Base-by-base conservation (phyloP, 495 filamentous ascomycete species). In the Lepidopterella palustris region DNA sequence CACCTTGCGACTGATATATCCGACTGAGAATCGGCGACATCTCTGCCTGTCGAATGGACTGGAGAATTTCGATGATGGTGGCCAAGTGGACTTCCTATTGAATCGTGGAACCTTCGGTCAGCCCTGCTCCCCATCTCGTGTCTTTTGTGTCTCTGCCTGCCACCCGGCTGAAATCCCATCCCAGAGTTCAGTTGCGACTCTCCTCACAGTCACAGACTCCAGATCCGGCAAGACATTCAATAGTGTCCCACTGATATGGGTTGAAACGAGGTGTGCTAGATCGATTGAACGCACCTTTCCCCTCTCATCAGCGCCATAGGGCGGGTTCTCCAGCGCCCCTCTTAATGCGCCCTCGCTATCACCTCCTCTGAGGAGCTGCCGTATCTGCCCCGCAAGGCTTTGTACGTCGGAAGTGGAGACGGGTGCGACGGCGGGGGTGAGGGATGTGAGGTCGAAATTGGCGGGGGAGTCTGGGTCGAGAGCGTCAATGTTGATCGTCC, bases 401-500 rank as follows among this genome's bases (percentile, higher is more conserved):
- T 90, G 86, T 52, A 89, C 86, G 53, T 89, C 89, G 64, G 80
- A 76, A 54, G 87, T 84, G 64, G 80, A 82, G 48, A 83, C 79
- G 60, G 87, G 79, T 55, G 82, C 70, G 49, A 85, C 80, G n/a
- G 83, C 75, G 13, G 89, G 87, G 62, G 87, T 83, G 54, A 96
- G 83, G 18, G 89, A 84, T 50, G 84, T 79, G 67, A 87, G 81
- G 68, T 91, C 86, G 77, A 96, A 96, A 80, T 95, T 96, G 70
- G 82, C 76, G 47, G 86, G 78, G 58, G 87, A 87, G 74, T 96
- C 91, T n/a, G 90, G 87, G 74, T 91, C 86, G 55, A 92, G 82
- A 63, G 84, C 81, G 74, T 96, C 91, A 76, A 96, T 85, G 78
- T 96, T 89, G 79, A 96, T 92, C 67, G 89, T 95, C 71, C 91